Percentiles rank a stretch among this genome's conserved stretches.
These are phyloP conservation scores for Hypsizygus ulmarius DNA, from an alignment of 1,284 basidiomycete species.

Conservation along the genomic window DNA sequence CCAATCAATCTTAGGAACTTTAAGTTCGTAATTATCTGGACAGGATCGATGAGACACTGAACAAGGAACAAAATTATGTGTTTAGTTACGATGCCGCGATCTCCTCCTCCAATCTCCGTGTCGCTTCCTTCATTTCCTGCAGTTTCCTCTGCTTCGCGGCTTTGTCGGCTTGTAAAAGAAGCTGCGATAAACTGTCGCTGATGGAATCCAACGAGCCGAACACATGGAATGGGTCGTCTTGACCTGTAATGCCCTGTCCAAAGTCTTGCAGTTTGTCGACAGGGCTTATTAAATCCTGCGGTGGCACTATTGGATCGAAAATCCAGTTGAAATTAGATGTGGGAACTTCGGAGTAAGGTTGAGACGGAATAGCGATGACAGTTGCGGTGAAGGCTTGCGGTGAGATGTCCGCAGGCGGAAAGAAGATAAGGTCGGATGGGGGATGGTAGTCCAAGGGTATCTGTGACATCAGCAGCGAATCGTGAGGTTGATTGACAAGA, in stretches of 20 bases:
- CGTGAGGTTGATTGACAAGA: neutral
- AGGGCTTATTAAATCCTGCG: neutral
- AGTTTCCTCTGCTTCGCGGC: neutral
- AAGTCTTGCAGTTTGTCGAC: neutral
- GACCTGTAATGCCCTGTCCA: neutral
- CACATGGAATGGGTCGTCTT: constrained; percentile 1
- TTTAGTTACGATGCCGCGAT: constrained; percentile 1
- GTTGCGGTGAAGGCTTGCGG: neutral
- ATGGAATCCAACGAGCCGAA: neutral
- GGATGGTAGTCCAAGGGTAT: neutral
- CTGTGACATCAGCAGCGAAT: neutral
- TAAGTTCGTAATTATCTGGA: neutral
- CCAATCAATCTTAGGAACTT: neutral
- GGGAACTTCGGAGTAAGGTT: neutral
- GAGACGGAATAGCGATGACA: neutral
- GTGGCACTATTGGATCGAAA: neutral
- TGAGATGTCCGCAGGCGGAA: neutral
- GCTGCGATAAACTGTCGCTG: neutral
- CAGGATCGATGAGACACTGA: neutral
- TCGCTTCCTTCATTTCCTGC: constrained; percentile 3
- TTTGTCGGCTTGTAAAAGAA: neutral
- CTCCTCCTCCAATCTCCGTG: constrained; percentile 3
- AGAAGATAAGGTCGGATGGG: neutral
- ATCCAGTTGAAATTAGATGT: neutral
- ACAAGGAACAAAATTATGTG: neutral